Conservation (phyloP, 2,329 filamentous ascomycete species). For the Catunica adiposa region DNA sequence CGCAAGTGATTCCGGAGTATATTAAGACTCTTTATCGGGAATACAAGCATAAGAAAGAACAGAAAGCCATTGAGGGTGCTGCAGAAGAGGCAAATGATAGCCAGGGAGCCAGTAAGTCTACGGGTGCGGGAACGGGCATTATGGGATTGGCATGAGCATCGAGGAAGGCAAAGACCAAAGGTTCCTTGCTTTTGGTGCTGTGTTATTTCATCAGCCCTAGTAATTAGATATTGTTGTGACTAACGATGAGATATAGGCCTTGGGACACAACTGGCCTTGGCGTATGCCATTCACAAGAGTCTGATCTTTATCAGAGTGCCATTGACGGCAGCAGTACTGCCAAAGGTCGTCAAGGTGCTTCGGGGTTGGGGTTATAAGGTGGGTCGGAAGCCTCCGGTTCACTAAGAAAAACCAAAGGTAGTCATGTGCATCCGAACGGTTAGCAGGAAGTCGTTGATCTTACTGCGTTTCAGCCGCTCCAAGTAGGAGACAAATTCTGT, state of each 20-base stretch:
- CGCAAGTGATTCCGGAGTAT: slow-evolving; percentile 42
- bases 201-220: background rate
- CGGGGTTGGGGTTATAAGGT: slow-evolving; percentile 89
- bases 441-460: background rate
- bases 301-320: slow-evolving; percentile 95
- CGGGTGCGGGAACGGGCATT: background rate
- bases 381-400: slow-evolving; percentile 43
- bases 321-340: slow-evolving; percentile 73
- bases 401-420: too few relatives aligned
- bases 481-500: too few relatives aligned
- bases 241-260: slow-evolving; percentile 28
- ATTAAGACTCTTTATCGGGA: slow-evolving; percentile 23
- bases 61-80: slow-evolving; percentile 26
- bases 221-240: background rate
- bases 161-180: background rate
- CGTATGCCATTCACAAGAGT: slow-evolving; percentile 94
- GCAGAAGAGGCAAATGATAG: background rate
- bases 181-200: background rate
- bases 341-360: slow-evolving; percentile 82
- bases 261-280: slow-evolving; percentile 72
- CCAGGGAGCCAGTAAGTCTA: slow-evolving; percentile 51
- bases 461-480: too few relatives aligned
- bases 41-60: slow-evolving; percentile 22
- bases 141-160: background rate
- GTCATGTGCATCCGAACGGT: too few relatives aligned